Evolutionary conservation across 441 rosid genomes (phyloP), one percentile per base, ranked within the genome.

Genomic region (Eruca vesicaria): DNA sequence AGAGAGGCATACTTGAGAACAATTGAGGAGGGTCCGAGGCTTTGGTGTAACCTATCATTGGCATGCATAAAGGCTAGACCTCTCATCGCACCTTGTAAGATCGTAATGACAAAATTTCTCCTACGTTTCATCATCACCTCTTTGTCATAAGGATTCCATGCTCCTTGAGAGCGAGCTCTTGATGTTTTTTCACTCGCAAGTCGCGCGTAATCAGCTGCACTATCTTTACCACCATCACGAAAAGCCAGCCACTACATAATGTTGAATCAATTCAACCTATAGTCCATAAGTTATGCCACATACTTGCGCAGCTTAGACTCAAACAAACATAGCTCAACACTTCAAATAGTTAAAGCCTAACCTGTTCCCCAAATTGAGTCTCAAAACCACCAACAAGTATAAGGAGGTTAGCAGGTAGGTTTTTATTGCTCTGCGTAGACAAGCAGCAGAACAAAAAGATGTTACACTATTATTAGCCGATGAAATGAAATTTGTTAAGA

Each of bases 11-110:
- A 94, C 99, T 90, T 94, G 83, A 94, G 90, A 82, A 88, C 83
- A 81, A 94, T 80, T 70, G 98, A 94, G 76, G 98, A 84, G 12
- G 99, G 98, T 57, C 99, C 99, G 68, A 94, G 88, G 83, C 99
- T 94, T 84, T 94, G 98, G 87, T 94, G 99, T 78, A 94, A 82
- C 80, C 97, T 89, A 72, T 90, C 97, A 78, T 85, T 85, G 68
- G 72, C 79, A 76, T 92, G 98, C 98, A 94, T 90, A 82, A 73
- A 90, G 23, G 94, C 97, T 66, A 94, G 86, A 82, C 97, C 99
- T 50, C 33, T 80, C 83, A 94, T 84, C 63, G 90, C 87, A 71
- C 99, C 97, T 55, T 76, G 91, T 66, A 94, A 84, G 71, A 94
- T 75, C 83, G 79, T 87, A 75, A 84, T 69, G 32, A 92, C 76